phyloP scores from a whole-genome alignment of 495 filamentous ascomycete species.

The Penicillium crystallinum region DNA sequence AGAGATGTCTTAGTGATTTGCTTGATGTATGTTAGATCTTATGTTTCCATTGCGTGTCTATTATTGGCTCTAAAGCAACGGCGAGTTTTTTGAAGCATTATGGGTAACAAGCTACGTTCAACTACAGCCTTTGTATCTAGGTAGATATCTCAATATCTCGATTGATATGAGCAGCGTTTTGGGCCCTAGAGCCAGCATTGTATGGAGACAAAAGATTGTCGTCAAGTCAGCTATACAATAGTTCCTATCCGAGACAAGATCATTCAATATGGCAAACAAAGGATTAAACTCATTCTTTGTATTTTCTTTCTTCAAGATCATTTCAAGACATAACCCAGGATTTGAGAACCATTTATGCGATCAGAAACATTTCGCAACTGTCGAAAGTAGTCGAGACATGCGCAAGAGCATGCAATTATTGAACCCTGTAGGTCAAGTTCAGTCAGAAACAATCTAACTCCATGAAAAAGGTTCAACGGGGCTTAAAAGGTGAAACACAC shows the following conservation, averaged over 20 bases:
- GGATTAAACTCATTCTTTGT: conserved; percentile 3
- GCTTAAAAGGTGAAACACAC: conserved; percentile 53
- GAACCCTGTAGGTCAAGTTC: conserved; percentile 22
- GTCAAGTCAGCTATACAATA: background rate
- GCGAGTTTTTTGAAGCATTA: too few species aligned
- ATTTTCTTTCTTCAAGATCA: conserved; percentile 1
- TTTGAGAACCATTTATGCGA: conserved; percentile 1
- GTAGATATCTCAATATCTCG: too few species aligned
- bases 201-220: background rate
- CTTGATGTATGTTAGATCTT: too few species aligned
- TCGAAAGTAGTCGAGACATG: background rate
- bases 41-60: too few species aligned
- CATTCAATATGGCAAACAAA: background rate
- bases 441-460: background rate
- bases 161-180: too few species aligned
- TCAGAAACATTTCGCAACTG: background rate
- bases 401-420: conserved; percentile 16
- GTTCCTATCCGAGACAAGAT: background rate
- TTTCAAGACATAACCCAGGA: background rate
- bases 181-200: background rate
- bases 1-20: too few species aligned
- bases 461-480: too few species aligned
- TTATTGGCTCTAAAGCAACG: too few species aligned
- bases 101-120: too few species aligned
- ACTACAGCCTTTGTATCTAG: too few species aligned